Conservation (phyloP, 1,139 yeast species). For the Pichia sp. region DNA sequence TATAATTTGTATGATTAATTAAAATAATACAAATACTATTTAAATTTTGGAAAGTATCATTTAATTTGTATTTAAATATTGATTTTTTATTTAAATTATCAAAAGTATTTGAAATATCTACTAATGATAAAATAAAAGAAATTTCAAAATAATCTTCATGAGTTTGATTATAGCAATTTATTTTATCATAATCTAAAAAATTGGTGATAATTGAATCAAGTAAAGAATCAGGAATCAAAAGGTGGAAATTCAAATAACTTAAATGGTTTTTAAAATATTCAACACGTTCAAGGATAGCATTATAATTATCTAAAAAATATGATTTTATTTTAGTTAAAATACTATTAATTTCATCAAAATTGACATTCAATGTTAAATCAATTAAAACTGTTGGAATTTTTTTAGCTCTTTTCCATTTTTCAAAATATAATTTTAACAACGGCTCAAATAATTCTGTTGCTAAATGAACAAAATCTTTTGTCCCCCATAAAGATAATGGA, state of each 20-base stretch:
- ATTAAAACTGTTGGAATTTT: background rate
- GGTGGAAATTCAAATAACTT: conserved; percentile 15
- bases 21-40: background rate
- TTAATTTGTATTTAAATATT: background rate
- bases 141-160: background rate
- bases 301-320: conserved; percentile 11
- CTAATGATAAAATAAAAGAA: conserved; percentile 1
- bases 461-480: background rate
- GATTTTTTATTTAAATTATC: background rate
- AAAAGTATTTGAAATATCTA: background rate
- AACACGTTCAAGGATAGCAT: conserved; percentile 21
- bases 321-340: background rate
- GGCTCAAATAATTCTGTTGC: conserved; percentile 5
- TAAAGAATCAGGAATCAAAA: conserved; percentile 14
- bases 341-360: background rate
- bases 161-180: background rate
- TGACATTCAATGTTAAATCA: background rate
- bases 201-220: background rate
- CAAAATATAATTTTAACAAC: conserved; percentile 1
- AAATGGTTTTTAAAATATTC: conserved; percentile 16
- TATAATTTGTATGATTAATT: background rate
- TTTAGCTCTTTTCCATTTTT: conserved; percentile 2
- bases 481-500: conserved; percentile 2
- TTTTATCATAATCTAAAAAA: background rate
- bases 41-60: background rate